Evolutionary conservation across 805 yeast genomes (phyloP).

Genomic region (Wickerhamomyces mucosus): DNA sequence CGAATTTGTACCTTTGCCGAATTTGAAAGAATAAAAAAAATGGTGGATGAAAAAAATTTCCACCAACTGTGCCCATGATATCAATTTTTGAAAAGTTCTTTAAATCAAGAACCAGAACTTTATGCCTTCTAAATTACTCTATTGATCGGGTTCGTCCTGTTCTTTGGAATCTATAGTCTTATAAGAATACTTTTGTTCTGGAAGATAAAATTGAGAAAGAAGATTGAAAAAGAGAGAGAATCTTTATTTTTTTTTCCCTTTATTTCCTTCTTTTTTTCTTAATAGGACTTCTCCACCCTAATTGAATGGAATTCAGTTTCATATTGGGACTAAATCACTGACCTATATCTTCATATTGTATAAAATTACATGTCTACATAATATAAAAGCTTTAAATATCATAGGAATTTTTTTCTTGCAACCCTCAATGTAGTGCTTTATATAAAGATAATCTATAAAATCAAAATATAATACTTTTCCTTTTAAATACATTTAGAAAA

Average conservation of each 20-base stretch:
- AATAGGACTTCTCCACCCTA: slow-evolving; percentile 24
- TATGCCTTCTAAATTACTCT: slow-evolving; percentile 22
- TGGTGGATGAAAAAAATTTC: no score
- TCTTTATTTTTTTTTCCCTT: background rate
- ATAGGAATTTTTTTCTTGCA: no score
- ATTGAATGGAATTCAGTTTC: slow-evolving; percentile 13
- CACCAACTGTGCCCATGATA: no score
- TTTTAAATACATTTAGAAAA: background rate
- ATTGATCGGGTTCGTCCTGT: slow-evolving; percentile 24
- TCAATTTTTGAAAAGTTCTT: no score
- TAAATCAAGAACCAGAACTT: slow-evolving; percentile 15
- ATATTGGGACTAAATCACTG: slow-evolving; percentile 21
- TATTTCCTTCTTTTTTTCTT: background rate
- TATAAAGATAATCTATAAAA: background rate
- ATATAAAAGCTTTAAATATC: no score
- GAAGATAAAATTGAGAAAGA: slow-evolving; percentile 14
- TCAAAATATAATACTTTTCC: background rate
- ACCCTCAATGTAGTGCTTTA: no score
- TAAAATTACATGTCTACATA: no score
- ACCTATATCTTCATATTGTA: slow-evolving; percentile 13
- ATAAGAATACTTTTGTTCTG: slow-evolving; percentile 22
- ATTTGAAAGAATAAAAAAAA: no score
- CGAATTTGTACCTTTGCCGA: no score
- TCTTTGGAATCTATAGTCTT: slow-evolving; percentile 16
- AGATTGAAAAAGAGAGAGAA: background rate